Conservation (phyloP, 805 yeast species). For the Candida jianshihensis region DNA sequence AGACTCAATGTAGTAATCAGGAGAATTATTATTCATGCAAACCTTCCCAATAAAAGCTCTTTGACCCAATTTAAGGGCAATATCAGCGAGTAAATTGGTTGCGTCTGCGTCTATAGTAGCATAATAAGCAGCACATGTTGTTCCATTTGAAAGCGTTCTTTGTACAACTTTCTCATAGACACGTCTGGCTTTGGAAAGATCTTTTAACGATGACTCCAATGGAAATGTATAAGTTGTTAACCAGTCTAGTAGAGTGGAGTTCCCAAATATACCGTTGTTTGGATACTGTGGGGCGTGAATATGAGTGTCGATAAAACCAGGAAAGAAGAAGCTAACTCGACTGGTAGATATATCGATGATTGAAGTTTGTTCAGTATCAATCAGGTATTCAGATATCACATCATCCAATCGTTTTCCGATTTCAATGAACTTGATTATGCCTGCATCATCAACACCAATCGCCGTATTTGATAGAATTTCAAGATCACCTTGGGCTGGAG, state of each 20-base stretch:
- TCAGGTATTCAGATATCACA: constrained; percentile 6
- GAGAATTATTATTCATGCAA: constrained; percentile 85
- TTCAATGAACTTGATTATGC: constrained; percentile 25
- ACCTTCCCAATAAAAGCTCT: constrained; percentile 89
- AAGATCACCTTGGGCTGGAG: constrained; percentile 52
- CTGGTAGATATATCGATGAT: constrained; percentile 29
- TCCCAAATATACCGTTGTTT: constrained; percentile 77
- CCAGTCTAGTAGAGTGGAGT: constrained; percentile 85
- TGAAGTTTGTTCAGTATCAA: constrained; percentile 22
- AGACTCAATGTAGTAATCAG: constrained; percentile 60
- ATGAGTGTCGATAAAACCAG: constrained; percentile 80
- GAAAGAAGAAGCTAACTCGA: constrained; percentile 57
- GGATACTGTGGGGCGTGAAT: constrained; percentile 85
- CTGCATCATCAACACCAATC: constrained; percentile 55
- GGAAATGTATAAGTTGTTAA: constrained; percentile 83
- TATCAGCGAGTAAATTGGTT: constrained; percentile 68
- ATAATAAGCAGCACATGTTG: constrained; percentile 88
- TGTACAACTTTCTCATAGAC: constrained; percentile 64
- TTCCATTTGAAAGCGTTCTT: constrained; percentile 71
- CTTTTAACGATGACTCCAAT: constrained; percentile 61
- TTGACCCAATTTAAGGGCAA: constrained; percentile 64
- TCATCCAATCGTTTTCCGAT: constrained; percentile 1
- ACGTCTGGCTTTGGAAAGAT: constrained; percentile 44
- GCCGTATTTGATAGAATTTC: constrained; percentile 50
- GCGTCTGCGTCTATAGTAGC: constrained; percentile 81